A percentile compares a stretch with the other conserved stretches of the same genome.
phyloP scores from a whole-genome alignment of 2,329 filamentous ascomycete genomes.

The Trichoderma brevicompactum region DNA sequence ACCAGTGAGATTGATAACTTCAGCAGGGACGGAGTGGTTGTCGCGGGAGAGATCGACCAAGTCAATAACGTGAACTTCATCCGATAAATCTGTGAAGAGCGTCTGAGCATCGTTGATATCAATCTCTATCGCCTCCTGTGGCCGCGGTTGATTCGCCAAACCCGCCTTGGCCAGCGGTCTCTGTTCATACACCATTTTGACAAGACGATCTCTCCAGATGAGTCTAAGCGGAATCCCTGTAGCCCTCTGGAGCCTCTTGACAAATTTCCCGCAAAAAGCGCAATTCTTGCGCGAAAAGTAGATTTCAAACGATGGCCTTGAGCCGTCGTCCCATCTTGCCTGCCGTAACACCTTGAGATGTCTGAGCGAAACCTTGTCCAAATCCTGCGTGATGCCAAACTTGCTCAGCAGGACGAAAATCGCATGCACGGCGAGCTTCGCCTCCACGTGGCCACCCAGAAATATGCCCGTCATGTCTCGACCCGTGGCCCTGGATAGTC shows the following conservation, averaged over 20 bases:
- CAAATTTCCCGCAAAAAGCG: constrained; percentile 36
- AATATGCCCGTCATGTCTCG: constrained; percentile 36
- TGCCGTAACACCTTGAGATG: constrained; percentile 35
- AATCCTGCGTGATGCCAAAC: constrained; percentile 36
- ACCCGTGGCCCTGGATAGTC: neutral
- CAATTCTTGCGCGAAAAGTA: constrained; percentile 46
- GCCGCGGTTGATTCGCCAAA: neutral
- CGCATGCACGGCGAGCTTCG: constrained; percentile 45
- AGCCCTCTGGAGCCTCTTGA: constrained; percentile 33
- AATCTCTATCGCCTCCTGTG: neutral
- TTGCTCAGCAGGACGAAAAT: constrained; percentile 38
- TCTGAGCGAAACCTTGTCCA: constrained; percentile 32
- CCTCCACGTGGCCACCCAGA: constrained; percentile 46
- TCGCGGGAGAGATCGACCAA: constrained; percentile 34
- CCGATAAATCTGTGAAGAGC: constrained; percentile 22
- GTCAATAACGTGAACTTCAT: constrained; percentile 31
- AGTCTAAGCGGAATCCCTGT: constrained; percentile 39
- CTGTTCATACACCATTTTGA: constrained; percentile 37
- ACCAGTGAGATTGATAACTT: constrained; percentile 27
- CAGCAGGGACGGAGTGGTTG: neutral
- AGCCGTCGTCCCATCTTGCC: constrained; percentile 36
- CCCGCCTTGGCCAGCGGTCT: neutral
- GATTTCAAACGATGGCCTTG: constrained; percentile 40
- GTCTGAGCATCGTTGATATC: constrained; percentile 17
- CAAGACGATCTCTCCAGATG: constrained; percentile 38